Base-by-base conservation (phyloP, 129 eudicot species). In the Flaveria brownii region DNA sequence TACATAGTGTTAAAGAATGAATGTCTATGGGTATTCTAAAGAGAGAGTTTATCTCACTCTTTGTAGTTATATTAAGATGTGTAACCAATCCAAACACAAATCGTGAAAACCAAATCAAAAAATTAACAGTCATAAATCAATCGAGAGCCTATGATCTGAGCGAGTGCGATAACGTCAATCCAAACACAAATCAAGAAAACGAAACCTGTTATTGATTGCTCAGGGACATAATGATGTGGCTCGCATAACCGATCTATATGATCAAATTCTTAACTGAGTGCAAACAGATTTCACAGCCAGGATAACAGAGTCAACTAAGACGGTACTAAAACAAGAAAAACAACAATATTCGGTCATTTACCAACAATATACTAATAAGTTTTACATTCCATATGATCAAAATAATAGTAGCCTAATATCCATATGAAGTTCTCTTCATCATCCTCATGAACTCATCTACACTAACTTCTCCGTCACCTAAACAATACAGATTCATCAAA, bases 351-450 rank as follows among this genome's bases (percentile, higher is more conserved):
- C 16, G 10, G 66, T 26, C 16, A 30, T 42, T 45, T 69, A 69
- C 63, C 49, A 57, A 30, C 6, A 45, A 1, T 5, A 78, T 0
- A 61, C 3, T 14, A 59, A 55, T 8, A 56, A 41, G 41, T 43
- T 59, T 23, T 76, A 76, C 72, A 76, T 18, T 33, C 30, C 73
- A 49, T 18, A 64, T 23, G 51, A 70, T 43, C 22, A 68, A 23
- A 69, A 42, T 15, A 56, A 16, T 57, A 56, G 36, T 57, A 68
- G 39, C 52, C 70, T 83, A 91, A 71, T 83, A 85, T 59, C 95
- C 96, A 64, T 86, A 93, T 6, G 95, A 81, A 18, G 98, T 90
- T 85, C 86, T 85, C 83, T 89, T 88, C 98, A 93, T 93, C 96
- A 90, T 90, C 77, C 92, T 83, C 96, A 93, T 86, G 85, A 93